Evolutionary conservation across 805 yeast species (phyloP).

Genomic region (Lachancea sp.): DNA sequence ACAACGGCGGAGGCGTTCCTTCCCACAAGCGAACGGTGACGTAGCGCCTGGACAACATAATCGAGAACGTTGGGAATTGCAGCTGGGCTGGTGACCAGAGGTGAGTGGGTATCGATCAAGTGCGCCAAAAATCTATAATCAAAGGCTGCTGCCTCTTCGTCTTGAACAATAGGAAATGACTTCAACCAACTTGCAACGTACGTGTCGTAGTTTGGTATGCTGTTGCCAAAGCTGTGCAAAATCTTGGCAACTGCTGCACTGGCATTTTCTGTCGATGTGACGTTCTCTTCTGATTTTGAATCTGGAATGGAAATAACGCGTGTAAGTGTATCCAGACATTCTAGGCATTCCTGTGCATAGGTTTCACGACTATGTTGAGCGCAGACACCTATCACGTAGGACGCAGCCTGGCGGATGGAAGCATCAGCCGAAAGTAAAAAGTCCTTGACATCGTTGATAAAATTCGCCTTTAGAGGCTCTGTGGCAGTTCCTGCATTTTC

Average conservation of each 20-base stretch:
- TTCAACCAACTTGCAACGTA: slow-evolving; percentile 72
- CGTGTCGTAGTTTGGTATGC: slow-evolving; percentile 54
- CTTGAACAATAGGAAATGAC: slow-evolving; percentile 74
- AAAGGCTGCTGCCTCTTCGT: slow-evolving; percentile 82
- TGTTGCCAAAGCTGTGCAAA: slow-evolving; percentile 54
- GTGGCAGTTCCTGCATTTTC: slow-evolving; percentile 74
- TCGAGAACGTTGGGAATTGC: slow-evolving; percentile 60
- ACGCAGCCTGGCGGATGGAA: slow-evolving; percentile 78
- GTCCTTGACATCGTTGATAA: slow-evolving; percentile 58
- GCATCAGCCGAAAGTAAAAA: slow-evolving; percentile 61
- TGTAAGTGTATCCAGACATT: slow-evolving; percentile 68
- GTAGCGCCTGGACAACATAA: slow-evolving; percentile 65
- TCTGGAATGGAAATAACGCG: slow-evolving; percentile 71
- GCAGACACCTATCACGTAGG: slow-evolving; percentile 76
- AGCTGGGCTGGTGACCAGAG: slow-evolving; percentile 40
- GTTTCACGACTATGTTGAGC: slow-evolving; percentile 71
- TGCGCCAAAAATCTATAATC: slow-evolving; percentile 71
- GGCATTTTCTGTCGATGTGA: slow-evolving; percentile 82
- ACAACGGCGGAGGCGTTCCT: slow-evolving; percentile 63
- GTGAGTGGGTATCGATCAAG: slow-evolving; percentile 61
- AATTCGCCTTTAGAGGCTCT: slow-evolving; percentile 54
- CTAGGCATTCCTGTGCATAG: slow-evolving; percentile 57
- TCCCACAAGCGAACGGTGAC: slow-evolving; percentile 61
- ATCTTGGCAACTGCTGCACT: slow-evolving; percentile 79
- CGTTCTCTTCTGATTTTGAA: slow-evolving; percentile 76